A percentile compares a stretch with the other conserved stretches of the same genome.
phyloP scores from a whole-genome alignment of 306 rosid genomes.

The Quercus glauca region DNA sequence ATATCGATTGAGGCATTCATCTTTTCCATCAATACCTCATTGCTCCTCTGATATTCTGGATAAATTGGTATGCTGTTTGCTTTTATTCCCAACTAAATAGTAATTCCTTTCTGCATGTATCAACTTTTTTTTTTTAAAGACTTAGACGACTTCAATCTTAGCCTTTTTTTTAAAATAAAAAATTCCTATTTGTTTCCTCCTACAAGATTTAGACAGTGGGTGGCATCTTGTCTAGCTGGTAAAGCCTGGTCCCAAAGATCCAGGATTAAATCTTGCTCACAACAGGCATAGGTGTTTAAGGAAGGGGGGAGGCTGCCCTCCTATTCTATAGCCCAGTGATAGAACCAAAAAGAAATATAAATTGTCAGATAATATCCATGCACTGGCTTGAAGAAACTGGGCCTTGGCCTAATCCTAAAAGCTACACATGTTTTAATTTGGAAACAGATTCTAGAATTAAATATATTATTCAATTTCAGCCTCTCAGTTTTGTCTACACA shows the following conservation, averaged over 20 bases:
- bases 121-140: neutral
- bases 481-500: neutral
- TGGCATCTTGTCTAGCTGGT: too few relatives aligned
- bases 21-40: slow-evolving; percentile 44
- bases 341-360: too few relatives aligned
- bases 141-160: neutral
- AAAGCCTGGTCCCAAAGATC: too few relatives aligned
- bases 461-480: neutral
- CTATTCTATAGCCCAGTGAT: too few relatives aligned
- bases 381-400: neutral
- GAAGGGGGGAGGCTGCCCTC: too few relatives aligned
- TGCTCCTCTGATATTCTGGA: slow-evolving; percentile 32
- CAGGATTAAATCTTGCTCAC: too few relatives aligned
- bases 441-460: neutral
- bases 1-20: slow-evolving; percentile 53
- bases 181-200: neutral
- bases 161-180: too few relatives aligned
- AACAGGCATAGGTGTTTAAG: too few relatives aligned
- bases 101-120: neutral
- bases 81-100: neutral
- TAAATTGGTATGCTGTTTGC: slow-evolving; percentile 27
- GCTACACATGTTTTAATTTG: neutral
- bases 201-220: neutral
- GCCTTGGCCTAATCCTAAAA: neutral
- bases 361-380: neutral